Base-by-base conservation (phyloP, 768 basidiomycete species). In the Ramaria sp. region DNA sequence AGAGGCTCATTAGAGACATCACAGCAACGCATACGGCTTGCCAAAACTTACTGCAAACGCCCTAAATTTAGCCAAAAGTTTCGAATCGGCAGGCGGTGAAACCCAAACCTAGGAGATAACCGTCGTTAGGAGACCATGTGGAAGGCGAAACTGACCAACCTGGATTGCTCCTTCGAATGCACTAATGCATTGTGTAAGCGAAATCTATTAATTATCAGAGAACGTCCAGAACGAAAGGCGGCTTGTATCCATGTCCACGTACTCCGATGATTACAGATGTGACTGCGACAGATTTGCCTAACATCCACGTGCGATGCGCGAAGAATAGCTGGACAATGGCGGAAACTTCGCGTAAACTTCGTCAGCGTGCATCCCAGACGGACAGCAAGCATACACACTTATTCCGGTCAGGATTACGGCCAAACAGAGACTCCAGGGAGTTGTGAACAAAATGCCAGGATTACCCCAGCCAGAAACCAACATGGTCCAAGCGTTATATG, bases 391-490 rank as follows among this genome's bases (percentile, higher is more conserved):
- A 19, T 7, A 19, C 37, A 45, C 53, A 67, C 66, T 61, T 34
- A 63, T 41, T 17, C 57, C 64, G 11, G 61, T 62, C 51, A 63
- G 54, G 7, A 63, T 59, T 2, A 62, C 58, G 20, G 63, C 54
- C 6, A 60, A 47, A 20, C 43, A 37, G 27, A 55, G 59, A 15
- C 56, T 56, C 54, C 57, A 61, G 34, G 63, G 65, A 30, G 60
- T 53, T 9, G 51, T 42, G 17, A 53, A 31, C 38, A 67, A 58
- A 0, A 59, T 45, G 10, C 46, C 54, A 20, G 64, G 49, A 52
- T 66, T 63, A 13, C 64, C 59, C 68, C 67, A 62, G 15, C 59
- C 53, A 20, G 53, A 43, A 49, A 67, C 60, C 39, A 67, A 49
- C 45, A 58, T 53, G 33, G 42, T 59, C 62, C 64, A 66, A 27